These are phyloP conservation scores for Delonix regia DNA, from an alignment of 306 rosid species.

Conservation along the genomic window DNA sequence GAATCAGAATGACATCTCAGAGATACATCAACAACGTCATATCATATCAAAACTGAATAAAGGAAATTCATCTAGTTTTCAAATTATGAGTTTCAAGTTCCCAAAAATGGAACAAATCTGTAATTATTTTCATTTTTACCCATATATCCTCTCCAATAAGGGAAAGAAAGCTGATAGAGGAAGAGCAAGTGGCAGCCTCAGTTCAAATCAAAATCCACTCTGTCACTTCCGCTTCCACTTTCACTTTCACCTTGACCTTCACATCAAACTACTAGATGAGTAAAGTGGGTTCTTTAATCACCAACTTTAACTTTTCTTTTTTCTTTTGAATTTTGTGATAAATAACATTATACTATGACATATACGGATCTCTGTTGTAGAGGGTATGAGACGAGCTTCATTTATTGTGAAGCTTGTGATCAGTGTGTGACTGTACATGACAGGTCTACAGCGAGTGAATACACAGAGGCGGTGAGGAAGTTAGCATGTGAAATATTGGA, in stretches of 20 bases:
- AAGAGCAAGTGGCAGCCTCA: not conserved
- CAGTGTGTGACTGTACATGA: not conserved
- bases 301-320: no score
- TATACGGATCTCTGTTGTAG: no score
- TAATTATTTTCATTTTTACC: not conserved
- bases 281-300: not conserved
- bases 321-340: no score
- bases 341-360: no score
- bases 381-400: no score
- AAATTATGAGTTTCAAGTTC: not conserved
- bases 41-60: slow-evolving; percentile 38
- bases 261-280: not conserved
- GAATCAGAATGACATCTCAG: slow-evolving; percentile 41
- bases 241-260: not conserved
- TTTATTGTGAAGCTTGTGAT: not conserved
- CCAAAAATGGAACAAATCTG: not conserved
- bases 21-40: slow-evolving; percentile 41
- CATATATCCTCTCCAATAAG: slow-evolving; percentile 1
- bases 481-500: slow-evolving; percentile 80
- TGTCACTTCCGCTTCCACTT: not conserved
- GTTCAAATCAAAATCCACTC: slow-evolving; percentile 2
- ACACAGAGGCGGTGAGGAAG: slow-evolving; percentile 50
- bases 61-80: not conserved
- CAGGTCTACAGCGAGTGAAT: slow-evolving; percentile 58
- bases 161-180: not conserved